Base-by-base conservation (phyloP, 78 protist genomes). In the Creolimax fragrantissima region DNA sequence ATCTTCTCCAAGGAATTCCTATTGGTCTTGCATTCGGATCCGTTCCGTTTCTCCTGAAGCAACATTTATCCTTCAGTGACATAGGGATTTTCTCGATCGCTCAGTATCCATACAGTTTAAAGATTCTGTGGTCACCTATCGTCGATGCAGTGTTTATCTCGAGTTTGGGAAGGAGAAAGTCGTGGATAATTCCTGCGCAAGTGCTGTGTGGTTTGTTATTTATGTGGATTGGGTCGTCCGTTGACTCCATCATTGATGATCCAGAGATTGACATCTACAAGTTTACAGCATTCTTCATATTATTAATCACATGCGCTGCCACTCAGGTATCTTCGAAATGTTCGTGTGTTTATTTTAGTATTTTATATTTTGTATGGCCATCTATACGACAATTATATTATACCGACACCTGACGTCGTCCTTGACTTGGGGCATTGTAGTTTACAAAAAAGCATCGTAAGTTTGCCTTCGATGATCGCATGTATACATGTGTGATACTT, bases 111-210 rank as follows among this genome's bases (percentile, higher is more conserved):
- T 94, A 94, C 89, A 83, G 96, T 3, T n/a, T 97, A 5, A 97
- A 97, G 74, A 44, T 97, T 32, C 89, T 97, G 39, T 97, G 98
- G 98, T 91, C 96, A 37, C 98, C 98, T 2, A 39, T 97, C 0
- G 96, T 97, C 3, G 98, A 95, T 67, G 42, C 94, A 37, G 42
- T 74, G 45, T 93, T 84, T 83, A 35, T 3, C 37, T 35, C 39
- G n/a, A 3, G 41, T n/a, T 83, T 95, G 91, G 97, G 97, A 2
- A 47, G 96, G 42, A 92, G 98, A 4, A 95, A 97, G 45, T 67
- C 96, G 42, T 97, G 98, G 98, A 95, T 97, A 32, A 94, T 97
- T 36, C 97, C 98, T 2, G 88, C 85, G 32, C 98, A 96, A 88
- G 3, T 94, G 24, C 3, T 93, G 32, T 35, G 89, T 41, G 95